Evolutionary conservation across 2,329 filamentous ascomycete species (phyloP).

Genomic region (Hymenoscyphus salicellus): DNA sequence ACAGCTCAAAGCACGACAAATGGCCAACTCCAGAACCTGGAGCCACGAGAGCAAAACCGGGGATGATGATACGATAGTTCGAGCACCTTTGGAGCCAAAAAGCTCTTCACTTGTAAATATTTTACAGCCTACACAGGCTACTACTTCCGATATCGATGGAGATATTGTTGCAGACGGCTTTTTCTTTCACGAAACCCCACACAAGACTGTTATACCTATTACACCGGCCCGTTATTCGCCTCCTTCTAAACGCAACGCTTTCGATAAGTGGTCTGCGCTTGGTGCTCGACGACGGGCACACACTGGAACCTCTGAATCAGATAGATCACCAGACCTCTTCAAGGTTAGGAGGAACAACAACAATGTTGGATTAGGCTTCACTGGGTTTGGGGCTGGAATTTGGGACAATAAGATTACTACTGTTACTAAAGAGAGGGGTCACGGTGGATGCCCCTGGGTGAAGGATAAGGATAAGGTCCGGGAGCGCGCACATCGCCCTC

Average conservation of each 20-base stretch:
- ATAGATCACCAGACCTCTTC: conserved; percentile 48
- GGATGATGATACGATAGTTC: conserved; percentile 44
- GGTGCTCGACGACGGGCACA: conserved; percentile 77
- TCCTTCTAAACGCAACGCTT: conserved; percentile 58
- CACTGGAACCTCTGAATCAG: conserved; percentile 48
- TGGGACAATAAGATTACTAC: conserved; percentile 34
- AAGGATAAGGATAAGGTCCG: conserved; percentile 44
- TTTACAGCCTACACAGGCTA: conserved; percentile 36
- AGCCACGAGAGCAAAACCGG: conserved; percentile 57
- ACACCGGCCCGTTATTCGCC: conserved; percentile 59
- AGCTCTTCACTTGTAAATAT: conserved; percentile 51
- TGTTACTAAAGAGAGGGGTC: conserved; percentile 38
- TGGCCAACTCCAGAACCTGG: conserved; percentile 72
- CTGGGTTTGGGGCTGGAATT: conserved; percentile 42
- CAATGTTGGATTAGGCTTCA: conserved; percentile 45
- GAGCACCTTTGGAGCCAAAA: conserved; percentile 53
- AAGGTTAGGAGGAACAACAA: conserved; percentile 43
- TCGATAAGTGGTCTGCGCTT: conserved; percentile 88
- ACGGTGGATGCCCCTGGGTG: conserved; percentile 48
- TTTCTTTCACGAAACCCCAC: conserved; percentile 66
- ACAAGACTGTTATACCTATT: conserved; percentile 38
- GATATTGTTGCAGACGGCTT: conserved; percentile 67
- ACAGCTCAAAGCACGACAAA: conserved; percentile 55
- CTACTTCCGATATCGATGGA: conserved; percentile 54
- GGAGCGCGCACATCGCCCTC: conserved; percentile 49